Evolutionary conservation across 2,329 filamentous ascomycete species (phyloP).

Genomic region (Arthrobotrys sphaeroides): DNA sequence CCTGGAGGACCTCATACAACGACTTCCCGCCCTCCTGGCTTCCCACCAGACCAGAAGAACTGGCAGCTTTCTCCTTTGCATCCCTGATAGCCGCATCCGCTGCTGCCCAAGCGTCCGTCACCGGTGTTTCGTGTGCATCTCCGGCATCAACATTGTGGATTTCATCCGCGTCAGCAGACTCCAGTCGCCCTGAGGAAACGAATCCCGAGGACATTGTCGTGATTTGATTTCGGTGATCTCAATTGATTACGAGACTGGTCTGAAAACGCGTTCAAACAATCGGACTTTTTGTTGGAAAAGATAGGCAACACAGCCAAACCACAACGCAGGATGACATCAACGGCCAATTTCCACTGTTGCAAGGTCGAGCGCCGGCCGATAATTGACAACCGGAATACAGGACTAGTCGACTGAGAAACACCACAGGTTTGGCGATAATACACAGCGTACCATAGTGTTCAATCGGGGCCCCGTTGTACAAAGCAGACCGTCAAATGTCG

Average conservation of each 20-base stretch:
- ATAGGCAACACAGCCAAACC: constrained; percentile 11
- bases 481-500: not conserved
- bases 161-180: constrained; percentile 15
- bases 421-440: too few species aligned
- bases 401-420: too few species aligned
- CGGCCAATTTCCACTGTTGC: not conserved
- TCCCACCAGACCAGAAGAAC: constrained; percentile 59
- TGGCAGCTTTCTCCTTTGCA: constrained; percentile 68
- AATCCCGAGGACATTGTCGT: constrained; percentile 58
- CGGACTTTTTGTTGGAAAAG: not conserved
- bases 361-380: too few species aligned
- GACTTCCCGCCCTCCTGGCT: constrained; percentile 68
- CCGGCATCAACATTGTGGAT: not conserved
- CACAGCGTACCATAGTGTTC: too few species aligned
- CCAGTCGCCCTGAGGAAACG: constrained; percentile 57
- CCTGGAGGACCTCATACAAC: constrained; percentile 79
- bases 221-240: not conserved
- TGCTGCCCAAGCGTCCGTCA: constrained; percentile 55
- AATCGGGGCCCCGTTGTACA: too few species aligned
- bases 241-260: too few species aligned
- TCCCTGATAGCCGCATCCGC: constrained; percentile 65
- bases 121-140: constrained; percentile 9
- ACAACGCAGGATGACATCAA: constrained; percentile 43
- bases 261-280: constrained; percentile 43
- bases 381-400: too few species aligned